These are phyloP conservation scores for Aspergillus sergii DNA, from an alignment of 2,329 filamentous ascomycete species.

Conservation along the genomic window DNA sequence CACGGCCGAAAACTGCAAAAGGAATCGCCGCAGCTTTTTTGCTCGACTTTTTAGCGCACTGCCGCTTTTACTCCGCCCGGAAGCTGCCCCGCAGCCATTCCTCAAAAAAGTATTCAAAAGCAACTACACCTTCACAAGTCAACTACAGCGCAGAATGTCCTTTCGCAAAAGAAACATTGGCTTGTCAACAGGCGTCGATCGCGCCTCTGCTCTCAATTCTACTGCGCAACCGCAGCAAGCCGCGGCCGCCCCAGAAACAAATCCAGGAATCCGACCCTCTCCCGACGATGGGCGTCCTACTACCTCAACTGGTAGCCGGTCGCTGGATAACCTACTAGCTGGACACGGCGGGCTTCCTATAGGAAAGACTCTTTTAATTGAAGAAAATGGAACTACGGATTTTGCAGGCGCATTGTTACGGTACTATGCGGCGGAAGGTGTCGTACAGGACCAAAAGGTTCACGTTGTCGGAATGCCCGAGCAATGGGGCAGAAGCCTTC, in stretches of 20 bases:
- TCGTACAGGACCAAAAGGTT: constrained; percentile 86
- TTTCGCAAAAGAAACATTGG: constrained; percentile 70
- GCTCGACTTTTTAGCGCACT: constrained; percentile 25
- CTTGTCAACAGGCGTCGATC: constrained; percentile 47
- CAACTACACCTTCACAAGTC: constrained; percentile 2
- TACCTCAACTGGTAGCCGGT: constrained; percentile 87
- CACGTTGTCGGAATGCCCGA: constrained; percentile 82
- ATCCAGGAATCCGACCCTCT: constrained; percentile 73
- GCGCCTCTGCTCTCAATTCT: constrained; percentile 33
- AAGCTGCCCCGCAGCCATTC: constrained; percentile 28
- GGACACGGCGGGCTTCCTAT: constrained; percentile 84
- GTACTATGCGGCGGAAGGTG: constrained; percentile 90
- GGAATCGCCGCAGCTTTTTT: constrained; percentile 25
- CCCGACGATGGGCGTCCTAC: constrained; percentile 84
- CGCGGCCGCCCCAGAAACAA: constrained; percentile 32
- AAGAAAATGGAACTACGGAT: constrained; percentile 91
- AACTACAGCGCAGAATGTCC: constrained; percentile 53
- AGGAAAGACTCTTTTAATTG: constrained; percentile 77
- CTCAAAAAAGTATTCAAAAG: constrained; percentile 14
- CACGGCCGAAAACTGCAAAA: constrained; percentile 10
- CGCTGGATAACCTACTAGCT: constrained; percentile 80
- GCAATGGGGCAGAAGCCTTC: constrained; percentile 80
- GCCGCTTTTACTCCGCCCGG: constrained; percentile 26
- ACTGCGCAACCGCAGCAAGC: constrained; percentile 28
- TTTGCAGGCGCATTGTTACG: constrained; percentile 82